Percentiles rank a stretch among this genome's conserved stretches.
Conservation (phyloP, 345 rosid species). For the Eucalyptus erythrocorys region DNA sequence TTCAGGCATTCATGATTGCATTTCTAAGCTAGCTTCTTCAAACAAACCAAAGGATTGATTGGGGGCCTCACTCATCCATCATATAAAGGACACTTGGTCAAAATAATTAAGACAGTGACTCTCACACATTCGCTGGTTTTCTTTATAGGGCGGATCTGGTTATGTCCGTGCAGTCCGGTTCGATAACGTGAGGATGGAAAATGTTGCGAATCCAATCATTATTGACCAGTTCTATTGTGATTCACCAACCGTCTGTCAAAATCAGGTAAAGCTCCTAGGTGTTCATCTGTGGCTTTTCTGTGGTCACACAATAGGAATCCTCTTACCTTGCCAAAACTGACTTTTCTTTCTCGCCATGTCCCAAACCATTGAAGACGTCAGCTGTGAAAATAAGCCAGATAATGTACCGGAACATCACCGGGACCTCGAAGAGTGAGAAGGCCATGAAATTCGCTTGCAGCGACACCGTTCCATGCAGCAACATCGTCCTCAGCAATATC, state of each 20-base stretch:
- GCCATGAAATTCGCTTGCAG: conserved; percentile 95
- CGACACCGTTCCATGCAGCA: conserved; percentile 79
- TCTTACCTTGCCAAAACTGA: background rate
- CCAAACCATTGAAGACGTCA: conserved; percentile 40
- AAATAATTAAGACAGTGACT: background rate
- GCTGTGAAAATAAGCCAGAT: conserved; percentile 75
- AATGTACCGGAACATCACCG: conserved; percentile 79
- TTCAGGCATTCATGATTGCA: background rate
- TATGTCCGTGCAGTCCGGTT: conserved; percentile 76
- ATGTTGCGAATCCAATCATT: conserved; percentile 78
- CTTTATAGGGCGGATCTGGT: conserved; percentile 78
- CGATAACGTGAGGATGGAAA: conserved; percentile 71
- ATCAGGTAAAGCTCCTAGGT: conserved; percentile 42
- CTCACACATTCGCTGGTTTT: background rate
- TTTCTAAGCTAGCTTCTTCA: background rate
- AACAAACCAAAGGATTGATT: background rate
- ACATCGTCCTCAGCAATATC: conserved; percentile 65
- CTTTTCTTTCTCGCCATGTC: background rate
- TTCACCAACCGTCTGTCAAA: conserved; percentile 65
- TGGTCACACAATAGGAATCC: background rate
- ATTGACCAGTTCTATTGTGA: conserved; percentile 98
- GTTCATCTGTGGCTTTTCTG: background rate
- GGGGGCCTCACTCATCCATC: background rate
- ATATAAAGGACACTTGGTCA: background rate
- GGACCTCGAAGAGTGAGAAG: conserved; percentile 56